Percentiles rank a stretch among this genome's conserved stretches.
These are phyloP conservation scores for Rhynchospora tenuis DNA, from an alignment of 176 grass and related monocot genomes.

Conservation along the genomic window DNA sequence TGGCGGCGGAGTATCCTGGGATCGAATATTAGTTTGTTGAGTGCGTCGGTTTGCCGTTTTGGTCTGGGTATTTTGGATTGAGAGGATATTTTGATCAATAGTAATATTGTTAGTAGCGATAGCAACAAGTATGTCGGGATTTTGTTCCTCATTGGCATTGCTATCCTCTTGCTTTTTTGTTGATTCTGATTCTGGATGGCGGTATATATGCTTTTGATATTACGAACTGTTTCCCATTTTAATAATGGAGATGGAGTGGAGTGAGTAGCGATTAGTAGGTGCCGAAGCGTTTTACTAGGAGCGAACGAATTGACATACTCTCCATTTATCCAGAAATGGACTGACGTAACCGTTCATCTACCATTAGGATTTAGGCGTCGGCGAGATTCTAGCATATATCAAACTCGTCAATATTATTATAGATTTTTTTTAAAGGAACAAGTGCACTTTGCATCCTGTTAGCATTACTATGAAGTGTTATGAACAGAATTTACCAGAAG, in stretches of 20 bases:
- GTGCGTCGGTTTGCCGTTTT: neutral
- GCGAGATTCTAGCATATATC: neutral
- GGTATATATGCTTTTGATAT: neutral
- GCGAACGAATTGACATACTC: neutral
- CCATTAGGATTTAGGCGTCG: neutral
- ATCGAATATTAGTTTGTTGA: constrained; percentile 15
- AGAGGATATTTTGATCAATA: neutral
- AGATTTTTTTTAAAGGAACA: too few species aligned
- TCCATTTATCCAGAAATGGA: constrained; percentile 9
- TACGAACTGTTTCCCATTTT: neutral
- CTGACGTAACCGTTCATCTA: neutral
- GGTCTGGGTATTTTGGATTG: neutral
- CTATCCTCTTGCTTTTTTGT: neutral
- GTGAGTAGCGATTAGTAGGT: neutral
- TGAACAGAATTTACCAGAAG: too few species aligned
- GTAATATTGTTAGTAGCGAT: neutral
- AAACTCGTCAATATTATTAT: neutral
- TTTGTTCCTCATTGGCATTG: constrained; percentile 6
- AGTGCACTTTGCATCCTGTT: too few species aligned
- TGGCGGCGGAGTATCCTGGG: constrained; percentile 3
- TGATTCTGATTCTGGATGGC: neutral
- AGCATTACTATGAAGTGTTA: too few species aligned
- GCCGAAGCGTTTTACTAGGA: neutral
- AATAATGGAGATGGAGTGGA: constrained; percentile 15
- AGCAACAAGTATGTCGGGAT: constrained; percentile 10